Conservation (phyloP, 2,329 filamentous ascomycete genomes). For the Stemphylium lycopersici region DNA sequence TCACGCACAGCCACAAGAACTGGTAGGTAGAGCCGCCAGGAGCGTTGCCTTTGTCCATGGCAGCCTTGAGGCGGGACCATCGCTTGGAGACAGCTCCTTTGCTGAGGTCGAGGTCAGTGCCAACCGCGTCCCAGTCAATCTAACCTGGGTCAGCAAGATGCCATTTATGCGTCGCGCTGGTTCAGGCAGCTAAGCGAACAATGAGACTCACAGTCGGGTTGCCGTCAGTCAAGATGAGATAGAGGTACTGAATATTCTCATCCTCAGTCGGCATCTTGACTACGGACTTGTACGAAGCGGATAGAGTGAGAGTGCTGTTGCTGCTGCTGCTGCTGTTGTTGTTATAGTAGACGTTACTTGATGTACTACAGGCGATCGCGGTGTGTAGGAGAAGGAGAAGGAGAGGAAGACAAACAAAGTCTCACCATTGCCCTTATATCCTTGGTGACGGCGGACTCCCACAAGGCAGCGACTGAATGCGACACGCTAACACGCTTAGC, state of each 20-base stretch:
- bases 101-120: slow-evolving; percentile 32
- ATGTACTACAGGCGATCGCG: not conserved
- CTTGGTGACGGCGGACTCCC: slow-evolving; percentile 16
- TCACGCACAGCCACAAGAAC: slow-evolving; percentile 40
- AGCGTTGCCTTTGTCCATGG: slow-evolving; percentile 28
- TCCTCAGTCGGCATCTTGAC: slow-evolving; percentile 36
- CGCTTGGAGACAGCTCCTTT: slow-evolving; percentile 37
- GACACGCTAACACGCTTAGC: slow-evolving; percentile 17
- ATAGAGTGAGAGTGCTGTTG: not conserved
- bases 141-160: slow-evolving; percentile 13
- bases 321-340: not conserved
- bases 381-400: slow-evolving; percentile 3
- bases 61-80: slow-evolving; percentile 42
- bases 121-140: slow-evolving; percentile 42
- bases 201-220: slow-evolving; percentile 24
- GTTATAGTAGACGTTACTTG: not conserved
- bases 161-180: not conserved
- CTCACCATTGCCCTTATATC: not conserved
- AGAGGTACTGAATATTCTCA: slow-evolving; percentile 41
- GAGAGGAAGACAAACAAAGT: slow-evolving; percentile 1
- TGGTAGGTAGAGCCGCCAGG: slow-evolving; percentile 20
- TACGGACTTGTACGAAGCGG: not conserved
- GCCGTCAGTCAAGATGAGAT: slow-evolving; percentile 38
- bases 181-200: not conserved
- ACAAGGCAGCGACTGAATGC: slow-evolving; percentile 9